These are phyloP conservation scores for Talaromyces piceae DNA, from an alignment of 2,329 filamentous ascomycete species.

Conservation along the genomic window DNA sequence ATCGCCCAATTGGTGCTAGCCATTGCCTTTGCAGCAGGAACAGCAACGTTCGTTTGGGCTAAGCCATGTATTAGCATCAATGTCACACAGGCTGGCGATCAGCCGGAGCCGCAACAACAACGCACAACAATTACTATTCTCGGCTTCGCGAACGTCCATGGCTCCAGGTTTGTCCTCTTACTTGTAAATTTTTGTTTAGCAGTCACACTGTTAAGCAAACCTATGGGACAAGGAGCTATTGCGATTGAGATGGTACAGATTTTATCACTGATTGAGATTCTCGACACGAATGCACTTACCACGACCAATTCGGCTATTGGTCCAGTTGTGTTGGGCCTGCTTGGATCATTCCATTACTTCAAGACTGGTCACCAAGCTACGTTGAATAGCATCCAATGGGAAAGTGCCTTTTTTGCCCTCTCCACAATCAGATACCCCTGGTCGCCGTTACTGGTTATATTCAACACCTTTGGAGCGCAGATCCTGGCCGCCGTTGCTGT, in stretches of 20 bases:
- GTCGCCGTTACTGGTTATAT: conserved; percentile 69
- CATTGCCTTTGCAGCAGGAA: conserved; percentile 73
- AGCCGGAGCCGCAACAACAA: conserved; percentile 24
- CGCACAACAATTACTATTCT: conserved; percentile 62
- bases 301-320: conserved; percentile 62
- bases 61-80: conserved; percentile 75
- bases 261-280: conserved; percentile 62
- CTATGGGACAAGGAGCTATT: conserved; percentile 83
- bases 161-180: conserved; percentile 79
- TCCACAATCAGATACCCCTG: conserved; percentile 79
- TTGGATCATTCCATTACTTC: conserved; percentile 93
- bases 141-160: conserved; percentile 89
- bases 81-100: conserved; percentile 36
- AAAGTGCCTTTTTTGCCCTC: conserved; percentile 84
- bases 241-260: conserved; percentile 82
- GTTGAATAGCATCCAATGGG: conserved; percentile 87
- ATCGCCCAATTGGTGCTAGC: conserved; percentile 75
- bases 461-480: conserved; percentile 87
- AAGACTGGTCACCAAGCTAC: conserved; percentile 94
- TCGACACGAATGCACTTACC: conserved; percentile 55
- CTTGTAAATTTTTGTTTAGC: conserved; percentile 70
- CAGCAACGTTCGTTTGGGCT: conserved; percentile 76
- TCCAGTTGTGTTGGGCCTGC: conserved; percentile 73
- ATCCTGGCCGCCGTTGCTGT: conserved; percentile 74
- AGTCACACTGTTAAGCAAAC: conserved; percentile 77